phyloP scores from a whole-genome alignment of 805 yeast genomes.

The Saturnispora saitoi region DNA sequence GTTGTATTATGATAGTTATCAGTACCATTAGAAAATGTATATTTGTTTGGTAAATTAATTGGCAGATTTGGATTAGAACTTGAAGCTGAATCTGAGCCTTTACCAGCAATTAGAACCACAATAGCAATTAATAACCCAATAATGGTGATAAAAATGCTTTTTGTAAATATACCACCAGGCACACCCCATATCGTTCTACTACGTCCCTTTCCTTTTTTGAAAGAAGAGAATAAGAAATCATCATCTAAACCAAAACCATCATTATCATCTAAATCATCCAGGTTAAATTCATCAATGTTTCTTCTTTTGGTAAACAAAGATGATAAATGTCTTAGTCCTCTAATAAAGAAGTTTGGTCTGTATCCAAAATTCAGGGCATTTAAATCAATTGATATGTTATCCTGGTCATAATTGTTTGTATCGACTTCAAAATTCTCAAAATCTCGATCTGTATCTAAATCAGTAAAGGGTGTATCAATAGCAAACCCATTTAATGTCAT shows the following conservation, averaged over 20 bases:
- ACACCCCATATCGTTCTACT: background rate
- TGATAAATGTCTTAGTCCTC: background rate
- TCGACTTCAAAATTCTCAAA: slow-evolving; percentile 20
- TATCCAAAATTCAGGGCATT: slow-evolving; percentile 8
- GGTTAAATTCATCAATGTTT: slow-evolving; percentile 1
- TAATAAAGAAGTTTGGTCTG: background rate
- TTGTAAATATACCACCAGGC: background rate
- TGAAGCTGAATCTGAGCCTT: background rate
- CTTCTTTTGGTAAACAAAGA: slow-evolving; percentile 10
- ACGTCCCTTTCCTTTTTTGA: background rate
- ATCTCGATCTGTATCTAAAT: slow-evolving; percentile 39
- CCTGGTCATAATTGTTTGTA: slow-evolving; percentile 13
- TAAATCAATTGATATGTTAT: slow-evolving; percentile 14
- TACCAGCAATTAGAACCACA: slow-evolving; percentile 6
- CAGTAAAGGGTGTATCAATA: slow-evolving; percentile 48
- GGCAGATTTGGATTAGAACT: background rate
- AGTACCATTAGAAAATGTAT: slow-evolving; percentile 48
- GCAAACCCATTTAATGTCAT: slow-evolving; percentile 15
- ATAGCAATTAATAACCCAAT: slow-evolving; percentile 4
- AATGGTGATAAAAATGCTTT: background rate
- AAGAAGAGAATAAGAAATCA: background rate
- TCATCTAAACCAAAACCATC: background rate
- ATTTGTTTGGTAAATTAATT: slow-evolving; percentile 14
- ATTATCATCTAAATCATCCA: slow-evolving; percentile 7
- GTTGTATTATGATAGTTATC: slow-evolving; percentile 72